Evolutionary conservation across 2,329 filamentous ascomycete genomes (phyloP).

Genomic region (Nemania abortiva): DNA sequence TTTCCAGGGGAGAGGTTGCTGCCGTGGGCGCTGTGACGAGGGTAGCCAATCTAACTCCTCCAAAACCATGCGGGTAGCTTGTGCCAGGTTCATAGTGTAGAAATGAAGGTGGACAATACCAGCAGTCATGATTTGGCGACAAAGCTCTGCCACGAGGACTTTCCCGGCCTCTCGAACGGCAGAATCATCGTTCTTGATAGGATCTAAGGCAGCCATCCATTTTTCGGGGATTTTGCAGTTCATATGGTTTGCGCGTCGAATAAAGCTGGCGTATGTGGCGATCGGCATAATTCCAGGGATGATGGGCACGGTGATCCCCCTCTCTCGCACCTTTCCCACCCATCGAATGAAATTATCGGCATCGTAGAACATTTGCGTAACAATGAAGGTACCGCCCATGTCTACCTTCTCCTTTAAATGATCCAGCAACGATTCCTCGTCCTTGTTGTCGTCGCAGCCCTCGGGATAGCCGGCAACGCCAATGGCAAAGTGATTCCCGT

Average conservation of each 20-base stretch:
- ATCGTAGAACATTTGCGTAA: constrained; percentile 99
- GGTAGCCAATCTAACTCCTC: constrained; percentile 89
- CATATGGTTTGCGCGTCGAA: constrained; percentile 91
- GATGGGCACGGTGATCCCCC: constrained; percentile 86
- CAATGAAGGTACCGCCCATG: constrained; percentile 90
- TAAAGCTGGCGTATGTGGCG: constrained; percentile 92
- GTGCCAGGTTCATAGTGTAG: constrained; percentile 99
- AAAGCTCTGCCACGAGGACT: constrained; percentile 88
- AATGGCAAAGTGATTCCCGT: constrained; percentile 94
- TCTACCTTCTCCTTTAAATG: constrained; percentile 98
- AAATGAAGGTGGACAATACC: constrained; percentile 94
- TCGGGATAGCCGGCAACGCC: constrained; percentile 97
- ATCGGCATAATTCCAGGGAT: constrained; percentile 95
- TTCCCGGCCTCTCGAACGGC: constrained; percentile 92
- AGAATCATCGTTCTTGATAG: constrained; percentile 95
- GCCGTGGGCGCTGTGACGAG: constrained; percentile 79
- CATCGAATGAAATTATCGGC: constrained; percentile 93
- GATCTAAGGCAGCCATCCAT: constrained; percentile 86
- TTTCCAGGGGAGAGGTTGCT: constrained; percentile 95
- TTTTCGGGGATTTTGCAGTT: constrained; percentile 83
- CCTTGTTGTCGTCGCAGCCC: constrained; percentile 91
- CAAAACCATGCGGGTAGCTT: constrained; percentile 92
- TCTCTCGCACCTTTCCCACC: constrained; percentile 86
- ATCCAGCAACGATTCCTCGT: constrained; percentile 85
- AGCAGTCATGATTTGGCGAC: constrained; percentile 82